These are phyloP conservation scores for Zymoseptoria passerinii DNA, from an alignment of 2,329 filamentous ascomycete genomes.

Conservation along the genomic window DNA sequence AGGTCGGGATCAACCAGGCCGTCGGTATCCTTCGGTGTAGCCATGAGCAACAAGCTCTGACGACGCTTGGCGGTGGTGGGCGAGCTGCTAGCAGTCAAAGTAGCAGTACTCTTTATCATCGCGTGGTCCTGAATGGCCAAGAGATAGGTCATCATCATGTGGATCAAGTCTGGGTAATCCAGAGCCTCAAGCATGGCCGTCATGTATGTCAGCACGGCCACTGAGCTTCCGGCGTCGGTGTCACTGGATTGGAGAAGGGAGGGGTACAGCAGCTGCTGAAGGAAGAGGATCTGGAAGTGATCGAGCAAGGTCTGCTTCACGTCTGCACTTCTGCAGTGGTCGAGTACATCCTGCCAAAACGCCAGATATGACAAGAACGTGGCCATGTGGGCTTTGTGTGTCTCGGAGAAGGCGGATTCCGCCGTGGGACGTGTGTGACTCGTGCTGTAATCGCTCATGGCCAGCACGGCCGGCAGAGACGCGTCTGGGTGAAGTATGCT, in stretches of 20 bases:
- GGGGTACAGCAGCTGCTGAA: conserved; percentile 92
- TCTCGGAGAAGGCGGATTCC: conserved; percentile 62
- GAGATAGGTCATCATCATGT: conserved; percentile 87
- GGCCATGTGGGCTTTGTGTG: conserved; percentile 78
- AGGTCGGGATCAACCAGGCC: conserved; percentile 73
- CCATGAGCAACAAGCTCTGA: conserved; percentile 81
- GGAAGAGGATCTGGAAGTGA: conserved; percentile 92
- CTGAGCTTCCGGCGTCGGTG: conserved; percentile 90
- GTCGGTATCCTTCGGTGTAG: conserved; percentile 65
- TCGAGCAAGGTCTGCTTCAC: conserved; percentile 89
- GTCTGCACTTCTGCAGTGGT: conserved; percentile 86
- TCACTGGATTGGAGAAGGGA: conserved; percentile 95
- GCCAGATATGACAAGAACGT: conserved; percentile 91
- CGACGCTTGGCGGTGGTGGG: conserved; percentile 67
- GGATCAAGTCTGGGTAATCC: conserved; percentile 87
- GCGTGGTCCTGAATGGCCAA: conserved; percentile 63
- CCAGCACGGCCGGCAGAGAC: conserved; percentile 71
- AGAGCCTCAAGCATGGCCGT: conserved; percentile 83
- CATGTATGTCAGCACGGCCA: conserved; percentile 89
- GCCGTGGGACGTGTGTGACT: conserved; percentile 61
- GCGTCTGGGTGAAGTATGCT: conserved; percentile 70
- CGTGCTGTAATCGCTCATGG: conserved; percentile 80
- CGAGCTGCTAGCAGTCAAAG: conserved; percentile 55
- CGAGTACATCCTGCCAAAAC: conserved; percentile 97
- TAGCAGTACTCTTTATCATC: conserved; percentile 21